Evolutionary conservation across 2,329 filamentous ascomycete genomes (phyloP).

Genomic region (Dactylella cylindrospora): DNA sequence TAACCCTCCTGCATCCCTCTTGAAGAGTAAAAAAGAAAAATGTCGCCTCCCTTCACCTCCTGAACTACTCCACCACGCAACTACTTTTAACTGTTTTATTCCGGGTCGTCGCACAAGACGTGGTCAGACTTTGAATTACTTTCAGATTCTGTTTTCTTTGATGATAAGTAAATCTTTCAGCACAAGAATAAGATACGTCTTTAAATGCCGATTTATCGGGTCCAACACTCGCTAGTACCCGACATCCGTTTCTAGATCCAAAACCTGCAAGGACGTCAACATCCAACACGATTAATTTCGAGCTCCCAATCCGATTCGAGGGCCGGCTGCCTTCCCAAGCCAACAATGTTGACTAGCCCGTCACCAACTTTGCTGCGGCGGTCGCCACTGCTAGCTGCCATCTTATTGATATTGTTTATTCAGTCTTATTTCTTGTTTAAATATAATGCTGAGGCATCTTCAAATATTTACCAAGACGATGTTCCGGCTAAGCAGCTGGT

Average conservation of each 20-base stretch:
- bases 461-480: background rate
- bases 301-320: too few species aligned
- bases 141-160: too few species aligned
- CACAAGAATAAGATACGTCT: too few species aligned
- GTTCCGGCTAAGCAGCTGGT: background rate
- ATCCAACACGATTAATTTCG: too few species aligned
- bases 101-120: too few species aligned
- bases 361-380: slow-evolving; percentile 27
- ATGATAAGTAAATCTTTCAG: slow-evolving; percentile 3
- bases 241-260: background rate
- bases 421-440: slow-evolving; percentile 41
- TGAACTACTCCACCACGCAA: too few species aligned
- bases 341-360: slow-evolving; percentile 30
- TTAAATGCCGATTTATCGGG: slow-evolving; percentile 23
- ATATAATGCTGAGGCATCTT: slow-evolving; percentile 25
- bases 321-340: too few species aligned
- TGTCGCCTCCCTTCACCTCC: too few species aligned
- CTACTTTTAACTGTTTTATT: too few species aligned
- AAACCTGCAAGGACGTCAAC: slow-evolving; percentile 8
- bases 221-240: slow-evolving; percentile 14
- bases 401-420: slow-evolving; percentile 25
- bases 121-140: too few species aligned
- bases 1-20: too few species aligned
- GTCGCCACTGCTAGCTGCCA: slow-evolving; percentile 35
- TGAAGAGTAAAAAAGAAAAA: too few species aligned